phyloP scores from a whole-genome alignment of 108 stramenopile genomes.

The Nitzschia inconspicua region DNA sequence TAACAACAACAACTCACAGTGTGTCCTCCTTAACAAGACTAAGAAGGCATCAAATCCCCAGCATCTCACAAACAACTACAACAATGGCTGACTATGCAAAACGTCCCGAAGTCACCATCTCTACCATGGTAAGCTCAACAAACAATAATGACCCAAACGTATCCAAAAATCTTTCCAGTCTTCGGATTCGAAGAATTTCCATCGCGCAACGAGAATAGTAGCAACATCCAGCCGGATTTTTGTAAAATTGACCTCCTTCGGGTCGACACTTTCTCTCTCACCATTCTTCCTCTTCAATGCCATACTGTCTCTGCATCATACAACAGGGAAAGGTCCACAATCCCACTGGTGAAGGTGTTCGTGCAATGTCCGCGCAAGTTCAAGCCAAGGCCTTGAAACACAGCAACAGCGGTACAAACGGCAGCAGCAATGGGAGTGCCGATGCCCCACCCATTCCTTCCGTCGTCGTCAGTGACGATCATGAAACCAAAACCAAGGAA shows the following conservation, averaged over 20 bases:
- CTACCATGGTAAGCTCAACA: conserved; percentile 70
- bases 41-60: too few relatives aligned
- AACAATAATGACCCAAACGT: neutral
- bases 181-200: too few relatives aligned
- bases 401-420: conserved; percentile 5
- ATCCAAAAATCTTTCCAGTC: neutral
- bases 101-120: conserved; percentile 69
- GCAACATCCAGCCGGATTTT: too few relatives aligned
- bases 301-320: neutral
- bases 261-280: neutral
- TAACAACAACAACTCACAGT: too few relatives aligned
- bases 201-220: too few relatives aligned
- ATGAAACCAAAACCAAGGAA: conserved; percentile 64
- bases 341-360: conserved; percentile 71
- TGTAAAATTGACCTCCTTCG: neutral
- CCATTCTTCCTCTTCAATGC: neutral
- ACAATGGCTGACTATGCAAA: conserved; percentile 79
- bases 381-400: conserved; percentile 48
- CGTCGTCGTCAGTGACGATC: conserved; percentile 10
- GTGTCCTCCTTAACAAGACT: too few relatives aligned
- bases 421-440: neutral
- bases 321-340: conserved; percentile 81
- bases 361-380: conserved; percentile 58
- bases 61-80: neutral
- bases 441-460: conserved; percentile 13